Conservation (phyloP, 768 basidiomycete genomes). For the Rhizopogon vulgaris region DNA sequence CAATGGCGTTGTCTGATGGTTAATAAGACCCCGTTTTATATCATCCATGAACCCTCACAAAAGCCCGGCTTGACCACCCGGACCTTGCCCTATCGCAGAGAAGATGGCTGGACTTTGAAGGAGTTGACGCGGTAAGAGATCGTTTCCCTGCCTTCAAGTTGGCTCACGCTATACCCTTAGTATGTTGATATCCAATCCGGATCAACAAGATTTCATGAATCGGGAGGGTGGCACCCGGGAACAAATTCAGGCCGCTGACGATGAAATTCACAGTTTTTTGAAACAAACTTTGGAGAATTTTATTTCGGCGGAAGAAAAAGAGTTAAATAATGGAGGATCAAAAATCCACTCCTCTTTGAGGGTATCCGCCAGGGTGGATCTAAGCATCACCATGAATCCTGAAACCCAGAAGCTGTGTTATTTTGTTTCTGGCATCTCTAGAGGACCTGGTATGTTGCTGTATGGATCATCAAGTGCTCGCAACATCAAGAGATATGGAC, state of each 20-base stretch:
- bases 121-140: neutral
- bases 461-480: neutral
- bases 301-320: neutral
- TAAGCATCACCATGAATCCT: neutral
- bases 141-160: neutral
- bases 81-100: neutral
- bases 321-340: fast-evolving
- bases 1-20: neutral
- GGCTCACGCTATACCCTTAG: no score
- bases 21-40: neutral
- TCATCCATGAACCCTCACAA: neutral
- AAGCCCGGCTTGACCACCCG: neutral
- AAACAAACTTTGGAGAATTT: neutral
- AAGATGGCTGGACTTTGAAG: neutral
- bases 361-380: neutral
- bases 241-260: neutral
- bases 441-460: neutral
- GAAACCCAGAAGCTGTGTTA: neutral
- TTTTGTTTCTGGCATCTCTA: neutral
- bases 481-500: neutral
- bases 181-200: neutral
- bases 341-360: neutral
- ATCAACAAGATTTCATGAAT: neutral
- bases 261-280: neutral
- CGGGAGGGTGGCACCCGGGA: neutral